These are phyloP conservation scores for Mycena vulgaris DNA, from an alignment of 768 basidiomycete genomes.

Conservation along the genomic window DNA sequence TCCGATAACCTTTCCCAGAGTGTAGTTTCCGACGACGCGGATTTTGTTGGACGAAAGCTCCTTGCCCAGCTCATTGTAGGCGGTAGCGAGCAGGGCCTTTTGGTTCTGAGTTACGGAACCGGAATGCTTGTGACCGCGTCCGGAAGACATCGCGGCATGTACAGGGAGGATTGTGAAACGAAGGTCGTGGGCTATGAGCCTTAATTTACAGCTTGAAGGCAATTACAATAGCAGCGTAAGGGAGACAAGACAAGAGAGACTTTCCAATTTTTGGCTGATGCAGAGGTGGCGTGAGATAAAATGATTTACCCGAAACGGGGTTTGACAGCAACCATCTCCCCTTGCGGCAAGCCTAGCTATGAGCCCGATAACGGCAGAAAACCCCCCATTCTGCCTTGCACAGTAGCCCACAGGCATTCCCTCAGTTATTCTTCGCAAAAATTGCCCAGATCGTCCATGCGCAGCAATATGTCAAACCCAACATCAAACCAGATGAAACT, in stretches of 20 bases:
- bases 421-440: too few relatives aligned
- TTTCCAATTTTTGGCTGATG: conserved; percentile 33
- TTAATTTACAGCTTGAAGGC: conserved; percentile 37
- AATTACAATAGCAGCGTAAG: conserved; percentile 26
- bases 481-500: neutral
- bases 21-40: conserved; percentile 95
- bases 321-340: neutral
- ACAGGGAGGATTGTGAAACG: conserved; percentile 41
- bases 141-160: conserved; percentile 64
- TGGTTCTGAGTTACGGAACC: conserved; percentile 79
- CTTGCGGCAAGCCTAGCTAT: too few relatives aligned
- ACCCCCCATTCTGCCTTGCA: too few relatives aligned
- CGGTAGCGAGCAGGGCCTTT: conserved; percentile 92
- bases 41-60: conserved; percentile 94
- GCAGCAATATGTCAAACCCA: neutral
- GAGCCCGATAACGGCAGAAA: too few relatives aligned
- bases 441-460: neutral
- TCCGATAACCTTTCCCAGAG: conserved; percentile 93
- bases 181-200: conserved; percentile 40
- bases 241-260: conserved; percentile 10
- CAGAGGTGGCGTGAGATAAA: conserved; percentile 3
- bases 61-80: conserved; percentile 97
- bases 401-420: too few relatives aligned
- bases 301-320: conserved; percentile 13
- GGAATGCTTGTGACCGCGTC: conserved; percentile 72